Conservation (phyloP, 2,329 filamentous ascomycete genomes). For the Aspergillus tanneri region DNA sequence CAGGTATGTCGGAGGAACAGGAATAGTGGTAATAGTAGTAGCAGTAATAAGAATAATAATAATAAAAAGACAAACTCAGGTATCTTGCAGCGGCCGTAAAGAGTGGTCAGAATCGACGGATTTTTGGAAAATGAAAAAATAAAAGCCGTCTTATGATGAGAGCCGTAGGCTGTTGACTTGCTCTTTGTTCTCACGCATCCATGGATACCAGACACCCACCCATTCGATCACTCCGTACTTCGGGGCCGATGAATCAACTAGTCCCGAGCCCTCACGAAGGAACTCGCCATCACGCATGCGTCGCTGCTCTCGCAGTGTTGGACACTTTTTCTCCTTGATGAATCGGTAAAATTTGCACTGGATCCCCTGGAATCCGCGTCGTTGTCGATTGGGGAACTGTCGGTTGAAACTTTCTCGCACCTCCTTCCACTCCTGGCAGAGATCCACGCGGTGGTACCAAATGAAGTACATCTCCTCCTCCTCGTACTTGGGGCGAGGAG, state of each 20-base stretch:
- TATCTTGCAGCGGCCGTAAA: conserved; percentile 1
- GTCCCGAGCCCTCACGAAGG: conserved; percentile 31
- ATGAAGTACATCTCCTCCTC: conserved; percentile 51
- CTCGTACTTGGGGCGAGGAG: conserved; percentile 48
- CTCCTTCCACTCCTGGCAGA: conserved; percentile 48
- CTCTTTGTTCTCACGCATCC: conserved; percentile 41
- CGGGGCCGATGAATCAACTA: conserved; percentile 29
- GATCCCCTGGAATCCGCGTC: conserved; percentile 46
- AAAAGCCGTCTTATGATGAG: not conserved
- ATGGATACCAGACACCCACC: conserved; percentile 43
- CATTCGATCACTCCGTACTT: conserved; percentile 44
- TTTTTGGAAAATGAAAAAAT: conserved; percentile 2
- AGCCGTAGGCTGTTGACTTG: conserved; percentile 21
- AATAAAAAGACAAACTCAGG: not conserved
- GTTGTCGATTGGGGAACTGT: conserved; percentile 44
- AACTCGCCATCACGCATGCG: conserved; percentile 43
- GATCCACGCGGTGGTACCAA: conserved; percentile 51
- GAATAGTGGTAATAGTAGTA: not conserved
- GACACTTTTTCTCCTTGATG: conserved; percentile 46
- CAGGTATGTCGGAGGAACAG: too few species aligned
- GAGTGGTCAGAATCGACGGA: conserved; percentile 4
- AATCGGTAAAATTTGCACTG: conserved; percentile 54
- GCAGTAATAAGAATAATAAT: not conserved
- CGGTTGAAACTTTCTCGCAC: conserved; percentile 45
- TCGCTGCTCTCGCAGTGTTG: conserved; percentile 45